Conservation (phyloP, 768 basidiomycete species). For the Lyophyllum decastes region DNA sequence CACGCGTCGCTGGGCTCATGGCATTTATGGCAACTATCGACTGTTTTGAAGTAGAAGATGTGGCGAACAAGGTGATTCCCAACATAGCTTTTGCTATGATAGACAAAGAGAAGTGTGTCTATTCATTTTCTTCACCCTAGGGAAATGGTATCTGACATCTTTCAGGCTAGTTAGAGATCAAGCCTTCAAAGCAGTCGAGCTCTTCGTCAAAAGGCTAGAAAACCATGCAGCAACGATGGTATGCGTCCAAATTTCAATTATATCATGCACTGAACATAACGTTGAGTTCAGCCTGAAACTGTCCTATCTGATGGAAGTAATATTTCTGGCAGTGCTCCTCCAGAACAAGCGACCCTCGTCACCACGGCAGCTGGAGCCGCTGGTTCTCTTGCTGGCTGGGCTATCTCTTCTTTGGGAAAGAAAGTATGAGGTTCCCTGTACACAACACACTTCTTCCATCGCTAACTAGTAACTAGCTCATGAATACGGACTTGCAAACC, state of each 20-base stretch:
- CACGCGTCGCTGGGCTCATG: slow-evolving; percentile 92
- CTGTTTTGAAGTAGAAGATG: slow-evolving; percentile 83
- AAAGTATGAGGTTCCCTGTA: slow-evolving; percentile 47
- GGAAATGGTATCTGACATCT: background rate
- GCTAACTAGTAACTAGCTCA: slow-evolving; percentile 49
- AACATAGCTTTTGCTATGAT: slow-evolving; percentile 77
- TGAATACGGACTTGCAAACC: slow-evolving; percentile 71
- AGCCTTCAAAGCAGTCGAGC: slow-evolving; percentile 89
- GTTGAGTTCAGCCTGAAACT: slow-evolving; percentile 38
- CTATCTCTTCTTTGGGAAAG: slow-evolving; percentile 86
- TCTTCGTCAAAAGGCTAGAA: slow-evolving; percentile 86
- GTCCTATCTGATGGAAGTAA: slow-evolving; percentile 28
- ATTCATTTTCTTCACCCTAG: background rate
- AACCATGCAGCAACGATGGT: slow-evolving; percentile 83
- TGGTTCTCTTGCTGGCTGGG: slow-evolving; percentile 93
- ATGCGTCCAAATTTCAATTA: background rate
- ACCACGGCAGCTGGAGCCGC: slow-evolving; percentile 91
- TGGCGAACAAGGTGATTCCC: slow-evolving; percentile 89
- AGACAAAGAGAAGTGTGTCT: slow-evolving; percentile 86
- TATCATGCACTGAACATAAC: background rate
- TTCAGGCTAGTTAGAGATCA: slow-evolving; percentile 89
- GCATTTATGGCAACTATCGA: slow-evolving; percentile 94
- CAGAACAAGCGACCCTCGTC: slow-evolving; percentile 58
- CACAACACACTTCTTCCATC: background rate
- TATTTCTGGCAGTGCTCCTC: slow-evolving; percentile 28